Conservation (phyloP, 139 green algal genomes). For the Coccomyxa sp. region DNA sequence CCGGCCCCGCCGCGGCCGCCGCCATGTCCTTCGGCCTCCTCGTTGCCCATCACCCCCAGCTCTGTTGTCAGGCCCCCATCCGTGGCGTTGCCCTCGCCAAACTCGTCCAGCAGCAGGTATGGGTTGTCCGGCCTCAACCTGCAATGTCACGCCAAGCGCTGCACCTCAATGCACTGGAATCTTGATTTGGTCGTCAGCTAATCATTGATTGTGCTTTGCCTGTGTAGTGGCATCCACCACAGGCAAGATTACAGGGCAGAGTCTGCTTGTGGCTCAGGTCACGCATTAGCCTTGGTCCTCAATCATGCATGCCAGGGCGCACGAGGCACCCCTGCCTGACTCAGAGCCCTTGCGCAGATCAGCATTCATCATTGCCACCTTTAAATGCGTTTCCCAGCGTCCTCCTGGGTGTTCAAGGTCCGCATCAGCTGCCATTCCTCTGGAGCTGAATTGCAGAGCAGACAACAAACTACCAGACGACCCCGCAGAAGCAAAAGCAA, state of each 20-base stretch:
- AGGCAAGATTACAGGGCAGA: neutral
- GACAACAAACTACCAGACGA: neutral
- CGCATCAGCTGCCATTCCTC: neutral
- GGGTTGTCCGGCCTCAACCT: conserved; percentile 37
- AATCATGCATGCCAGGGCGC: neutral
- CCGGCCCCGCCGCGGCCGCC: too few relatives aligned
- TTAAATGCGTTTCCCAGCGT: too few relatives aligned
- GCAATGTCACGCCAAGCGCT: neutral
- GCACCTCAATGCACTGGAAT: neutral
- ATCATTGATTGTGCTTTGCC: neutral
- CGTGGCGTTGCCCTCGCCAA: neutral
- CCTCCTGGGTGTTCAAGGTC: too few relatives aligned
- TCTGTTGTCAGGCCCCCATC: neutral
- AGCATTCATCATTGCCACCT: conserved; percentile 1
- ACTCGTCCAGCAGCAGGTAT: conserved; percentile 45
- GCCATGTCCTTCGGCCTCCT: neutral
- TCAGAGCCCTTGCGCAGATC: conserved; percentile 3
- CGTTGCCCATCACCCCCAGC: neutral
- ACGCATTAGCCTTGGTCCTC: neutral
- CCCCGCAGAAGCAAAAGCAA: neutral
- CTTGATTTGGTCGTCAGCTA: neutral
- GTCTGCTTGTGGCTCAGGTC: neutral
- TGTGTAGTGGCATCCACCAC: neutral
- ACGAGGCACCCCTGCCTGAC: neutral
- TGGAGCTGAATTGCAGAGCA: neutral